Conservation (phyloP, 495 filamentous ascomycete species). For the Penicillium maclennaniae region DNA sequence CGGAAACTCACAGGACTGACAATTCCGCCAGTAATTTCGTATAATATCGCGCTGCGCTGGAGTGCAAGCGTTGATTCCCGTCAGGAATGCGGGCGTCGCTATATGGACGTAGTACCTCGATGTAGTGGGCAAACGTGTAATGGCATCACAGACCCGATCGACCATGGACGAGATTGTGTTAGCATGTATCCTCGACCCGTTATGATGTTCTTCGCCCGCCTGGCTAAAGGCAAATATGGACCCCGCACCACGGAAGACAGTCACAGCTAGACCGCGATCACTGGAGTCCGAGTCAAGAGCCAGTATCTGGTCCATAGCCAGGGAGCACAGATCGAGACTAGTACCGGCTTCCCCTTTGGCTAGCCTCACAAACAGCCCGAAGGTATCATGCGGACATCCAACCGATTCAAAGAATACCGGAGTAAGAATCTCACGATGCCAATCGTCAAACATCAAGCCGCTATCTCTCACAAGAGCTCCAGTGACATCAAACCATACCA, state of each 20-base stretch:
- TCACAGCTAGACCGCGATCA: conserved; percentile 18
- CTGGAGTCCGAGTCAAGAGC: conserved; percentile 4
- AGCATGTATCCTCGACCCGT: conserved; percentile 1
- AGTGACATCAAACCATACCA: conserved; percentile 33
- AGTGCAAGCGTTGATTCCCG: conserved; percentile 19
- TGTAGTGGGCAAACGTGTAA: conserved; percentile 18
- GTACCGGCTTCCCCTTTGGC: conserved; percentile 13
- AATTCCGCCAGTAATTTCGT: conserved; percentile 27
- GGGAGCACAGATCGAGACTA: conserved; percentile 15
- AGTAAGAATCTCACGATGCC: conserved; percentile 28
- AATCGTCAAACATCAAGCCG: conserved; percentile 30
- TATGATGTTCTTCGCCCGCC: background rate
- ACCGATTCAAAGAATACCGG: conserved; percentile 28
- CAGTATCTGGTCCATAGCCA: conserved; percentile 23
- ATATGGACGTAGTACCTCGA: conserved; percentile 31
- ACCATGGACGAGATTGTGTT: conserved; percentile 19
- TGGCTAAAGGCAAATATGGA: conserved; percentile 25
- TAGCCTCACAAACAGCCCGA: conserved; percentile 26
- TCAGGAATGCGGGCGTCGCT: conserved; percentile 25
- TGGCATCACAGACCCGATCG: conserved; percentile 21
- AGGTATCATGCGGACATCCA: conserved; percentile 30
- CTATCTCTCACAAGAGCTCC: conserved; percentile 24
- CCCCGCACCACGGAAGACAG: conserved; percentile 27
- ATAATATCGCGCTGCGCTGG: conserved; percentile 23
- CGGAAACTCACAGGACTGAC: conserved; percentile 25